Base-by-base conservation (phyloP, 495 filamentous ascomycete genomes). In the Penicillium taxi region DNA sequence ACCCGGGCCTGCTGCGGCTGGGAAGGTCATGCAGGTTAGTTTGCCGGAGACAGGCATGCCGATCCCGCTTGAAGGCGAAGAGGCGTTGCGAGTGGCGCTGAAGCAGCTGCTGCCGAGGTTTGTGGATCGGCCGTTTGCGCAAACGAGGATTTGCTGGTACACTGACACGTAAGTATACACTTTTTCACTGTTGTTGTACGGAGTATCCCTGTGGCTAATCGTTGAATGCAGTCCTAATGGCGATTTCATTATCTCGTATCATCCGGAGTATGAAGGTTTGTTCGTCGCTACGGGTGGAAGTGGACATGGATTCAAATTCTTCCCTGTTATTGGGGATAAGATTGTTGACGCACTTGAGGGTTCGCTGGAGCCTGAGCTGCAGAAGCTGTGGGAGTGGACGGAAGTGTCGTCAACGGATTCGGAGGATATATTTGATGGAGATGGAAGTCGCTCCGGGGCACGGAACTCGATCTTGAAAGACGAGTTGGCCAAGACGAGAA, bases 281-380 rank as follows among this genome's bases (percentile, higher is more conserved):
- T 88, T 94, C 57, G 51, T 96, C 9, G 82, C 85, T 1, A 90
- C 84, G 0, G 88, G 88, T 9, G 88, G 84, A 9, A 85, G 80
- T 48, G 88, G 88, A 2, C 89, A 96, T 56, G 88, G 57, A 3
- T 94, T 82, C 65, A 94, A 94, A 55, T 94, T 94, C 56, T 59
- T 94, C 56, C 88, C 88, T 2, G 78, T 94, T 11, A 58, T 94
- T 9, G 88, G 89, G 9, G 82, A 84, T 35, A 78, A 78, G 52
- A 70, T 94, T 27, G 79, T 80, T 9, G 79, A 86, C 47, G 73
- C 75, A 18, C 53, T 94, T 16, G 64, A 74, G 53, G 67, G 74
- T 2, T 58, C 58, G 5, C 65, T 75, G 22, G 75, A 77, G 1
- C 53, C 58, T 5, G 74, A 77, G 50, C 73, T 88, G 36, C 51